Conservation (phyloP, 352 stramenopile species). For the Phytopythium boreale region DNA sequence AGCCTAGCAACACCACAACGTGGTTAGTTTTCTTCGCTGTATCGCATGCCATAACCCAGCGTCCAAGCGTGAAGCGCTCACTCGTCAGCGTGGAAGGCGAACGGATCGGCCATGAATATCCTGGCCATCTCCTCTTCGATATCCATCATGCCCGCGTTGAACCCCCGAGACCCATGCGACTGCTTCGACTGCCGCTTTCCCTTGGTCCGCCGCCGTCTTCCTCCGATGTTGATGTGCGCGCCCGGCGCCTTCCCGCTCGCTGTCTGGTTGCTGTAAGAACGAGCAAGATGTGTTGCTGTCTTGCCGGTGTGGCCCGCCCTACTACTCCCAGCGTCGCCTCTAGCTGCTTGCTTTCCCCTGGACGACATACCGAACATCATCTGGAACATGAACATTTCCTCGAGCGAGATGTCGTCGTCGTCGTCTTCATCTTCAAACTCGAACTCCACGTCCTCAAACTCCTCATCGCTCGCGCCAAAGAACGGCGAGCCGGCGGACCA, state of each 20-base stretch:
- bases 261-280: neutral
- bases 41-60: neutral
- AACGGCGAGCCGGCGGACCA: neutral
- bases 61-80: neutral
- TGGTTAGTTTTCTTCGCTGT: neutral
- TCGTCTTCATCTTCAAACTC: constrained; percentile 27
- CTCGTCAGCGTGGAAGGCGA: constrained; percentile 1
- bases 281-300: neutral
- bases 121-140: constrained; percentile 19
- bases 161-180: neutral
- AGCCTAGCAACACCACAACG: neutral
- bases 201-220: neutral
- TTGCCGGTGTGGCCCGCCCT: constrained; percentile 1
- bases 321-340: constrained; percentile 5
- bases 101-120: constrained; percentile 20
- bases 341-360: neutral
- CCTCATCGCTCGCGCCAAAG: constrained; percentile 11
- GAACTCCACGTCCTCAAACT: constrained; percentile 22
- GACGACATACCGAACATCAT: constrained; percentile 49
- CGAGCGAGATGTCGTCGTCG: constrained; percentile 34
- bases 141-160: neutral
- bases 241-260: constrained; percentile 11
- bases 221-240: constrained; percentile 19
- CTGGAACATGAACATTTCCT: constrained; percentile 79
- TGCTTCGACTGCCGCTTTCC: neutral